Evolutionary conservation across 257 asterid genomes (phyloP).

Genomic region (Apocynum venetum): DNA sequence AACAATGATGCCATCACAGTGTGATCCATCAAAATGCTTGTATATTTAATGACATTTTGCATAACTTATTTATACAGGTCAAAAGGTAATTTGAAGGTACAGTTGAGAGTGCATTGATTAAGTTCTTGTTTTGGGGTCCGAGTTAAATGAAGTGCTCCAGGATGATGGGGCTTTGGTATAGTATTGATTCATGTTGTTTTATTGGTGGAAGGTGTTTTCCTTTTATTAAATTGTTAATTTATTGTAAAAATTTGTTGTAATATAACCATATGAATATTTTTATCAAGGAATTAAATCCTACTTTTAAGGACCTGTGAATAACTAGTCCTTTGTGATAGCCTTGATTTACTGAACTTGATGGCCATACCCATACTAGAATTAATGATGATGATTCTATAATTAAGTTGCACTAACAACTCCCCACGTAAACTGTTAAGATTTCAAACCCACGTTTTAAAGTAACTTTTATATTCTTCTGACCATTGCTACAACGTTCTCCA

Average conservation of each 20-base stretch:
- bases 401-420: too few species aligned
- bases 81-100: slow-evolving; percentile 29
- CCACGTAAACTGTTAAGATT: too few species aligned
- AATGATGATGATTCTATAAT: not conserved
- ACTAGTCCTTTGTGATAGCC: not conserved
- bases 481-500: not conserved
- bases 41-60: slow-evolving; percentile 34
- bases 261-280: slow-evolving; percentile 14
- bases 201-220: slow-evolving; percentile 12
- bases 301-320: not conserved
- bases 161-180: slow-evolving; percentile 9
- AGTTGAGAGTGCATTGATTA: slow-evolving; percentile 39
- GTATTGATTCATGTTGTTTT: slow-evolving; percentile 10
- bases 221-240: slow-evolving; percentile 21
- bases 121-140: slow-evolving; percentile 35
- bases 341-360: not conserved
- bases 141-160: slow-evolving; percentile 29
- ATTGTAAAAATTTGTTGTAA: slow-evolving; percentile 17
- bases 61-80: slow-evolving; percentile 29
- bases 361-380: not conserved
- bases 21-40: slow-evolving; percentile 36
- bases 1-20: slow-evolving; percentile 49
- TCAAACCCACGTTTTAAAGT: too few species aligned
- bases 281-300: slow-evolving; percentile 3
- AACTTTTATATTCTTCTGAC: not conserved